Base-by-base conservation (phyloP, 441 rosid genomes). In the Heliophila coronopifolia region DNA sequence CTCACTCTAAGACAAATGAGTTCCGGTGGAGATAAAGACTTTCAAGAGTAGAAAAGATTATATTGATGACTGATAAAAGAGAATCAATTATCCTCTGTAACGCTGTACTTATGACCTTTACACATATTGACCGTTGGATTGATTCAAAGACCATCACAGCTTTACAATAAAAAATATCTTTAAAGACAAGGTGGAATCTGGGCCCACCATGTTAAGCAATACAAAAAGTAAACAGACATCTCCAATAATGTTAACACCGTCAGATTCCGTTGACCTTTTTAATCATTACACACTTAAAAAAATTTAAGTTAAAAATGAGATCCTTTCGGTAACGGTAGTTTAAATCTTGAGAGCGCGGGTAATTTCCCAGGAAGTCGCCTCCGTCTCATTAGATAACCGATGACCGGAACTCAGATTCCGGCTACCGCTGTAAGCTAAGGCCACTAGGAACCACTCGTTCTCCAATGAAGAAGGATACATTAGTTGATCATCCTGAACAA, bases 381-480 rank as follows among this genome's bases (percentile, higher is more conserved):
- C 64, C 10, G 38, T 48, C 31, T 70, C 74, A 17, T 8, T 25
- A 24, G 47, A 23, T 19, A 32, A 59, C 40, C 55, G 10, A 2
- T 42, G 62, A 9, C 34, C 25, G 17, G 39, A 47, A 36, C 64
- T 63, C 47, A 36, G 26, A 23, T 58, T 66, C 17, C 50, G 65
- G 22, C 59, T 56, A 56, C 53, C 67, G 66, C 80, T 68, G 50
- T 73, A 80, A 12, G 80, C 92, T 36, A 90, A 61, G 19, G 86
- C 77, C 59, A 86, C 94, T 15, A 66, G 50, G 59, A 86, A 90
- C 65, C 72, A 70, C 67, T 86, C 98, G 5, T 73, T 75, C 69
- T 73, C 90, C 19, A 81, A 64, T 3, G 95, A 84, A 5, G 86
- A 69, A 7, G 89, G 96, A 61, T 84, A 86, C 77, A 84, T 79